Percentiles rank a stretch among this genome's conserved stretches.
These are phyloP conservation scores for Pseudopyricularia javanii DNA, from an alignment of 2,329 filamentous ascomycete species.

Conservation along the genomic window DNA sequence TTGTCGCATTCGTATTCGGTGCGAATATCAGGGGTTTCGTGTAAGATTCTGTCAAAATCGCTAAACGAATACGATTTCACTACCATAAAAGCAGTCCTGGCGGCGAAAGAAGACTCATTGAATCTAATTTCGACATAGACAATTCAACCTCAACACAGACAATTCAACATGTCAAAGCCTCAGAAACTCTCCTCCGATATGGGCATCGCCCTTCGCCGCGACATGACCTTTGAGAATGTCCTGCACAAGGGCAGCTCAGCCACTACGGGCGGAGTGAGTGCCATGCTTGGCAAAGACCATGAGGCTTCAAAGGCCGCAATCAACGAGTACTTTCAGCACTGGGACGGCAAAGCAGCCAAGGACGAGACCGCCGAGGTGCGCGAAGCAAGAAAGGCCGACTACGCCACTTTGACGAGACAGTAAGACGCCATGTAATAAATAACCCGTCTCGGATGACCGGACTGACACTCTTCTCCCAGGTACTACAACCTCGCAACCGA, in stretches of 20 bases:
- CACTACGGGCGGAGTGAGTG: background rate
- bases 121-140: background rate
- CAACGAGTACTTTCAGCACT: constrained; percentile 93
- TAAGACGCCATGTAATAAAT: background rate
- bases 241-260: background rate
- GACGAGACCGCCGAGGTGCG: constrained; percentile 1
- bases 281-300: constrained; percentile 5
- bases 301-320: constrained; percentile 68
- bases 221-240: constrained; percentile 1
- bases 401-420: constrained; percentile 1
- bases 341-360: constrained; percentile 66
- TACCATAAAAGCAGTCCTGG: background rate
- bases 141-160: background rate
- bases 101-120: background rate
- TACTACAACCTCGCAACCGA: constrained; percentile 98
- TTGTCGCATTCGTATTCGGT: background rate
- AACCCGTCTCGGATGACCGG: background rate
- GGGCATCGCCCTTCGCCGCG: background rate
- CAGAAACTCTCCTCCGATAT: background rate
- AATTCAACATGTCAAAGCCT: background rate
- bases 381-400: constrained; percentile 1
- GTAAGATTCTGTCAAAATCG: background rate
- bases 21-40: background rate
- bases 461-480: constrained; percentile 26
- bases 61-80: background rate